phyloP scores from a whole-genome alignment of 2,329 filamentous ascomycete genomes.

The Pseudogymnoascus sp. region DNA sequence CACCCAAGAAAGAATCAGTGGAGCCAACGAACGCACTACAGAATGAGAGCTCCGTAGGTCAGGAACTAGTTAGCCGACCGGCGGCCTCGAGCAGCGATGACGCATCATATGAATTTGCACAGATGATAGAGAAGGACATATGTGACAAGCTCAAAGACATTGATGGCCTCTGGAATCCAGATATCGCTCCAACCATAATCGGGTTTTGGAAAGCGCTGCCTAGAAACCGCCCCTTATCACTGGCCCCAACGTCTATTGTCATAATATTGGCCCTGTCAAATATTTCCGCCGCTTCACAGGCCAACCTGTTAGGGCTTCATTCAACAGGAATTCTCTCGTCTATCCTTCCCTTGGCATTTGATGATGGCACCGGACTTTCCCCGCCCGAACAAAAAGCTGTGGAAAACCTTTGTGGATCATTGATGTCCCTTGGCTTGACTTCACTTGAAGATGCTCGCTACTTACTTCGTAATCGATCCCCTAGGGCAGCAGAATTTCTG shows the following conservation, averaged over 20 bases:
- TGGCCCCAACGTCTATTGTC: constrained; percentile 52
- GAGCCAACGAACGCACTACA: not conserved
- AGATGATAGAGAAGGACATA: constrained; percentile 33
- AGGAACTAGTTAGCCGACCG: not conserved
- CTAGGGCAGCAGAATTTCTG: constrained; percentile 59
- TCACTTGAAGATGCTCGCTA: constrained; percentile 76
- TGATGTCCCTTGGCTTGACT: constrained; percentile 71
- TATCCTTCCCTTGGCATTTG: constrained; percentile 57
- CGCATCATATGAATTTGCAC: constrained; percentile 21
- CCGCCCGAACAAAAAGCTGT: constrained; percentile 52
- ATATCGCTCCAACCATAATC: constrained; percentile 56
- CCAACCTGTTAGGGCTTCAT: constrained; percentile 66
- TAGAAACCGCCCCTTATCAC: constrained; percentile 35
- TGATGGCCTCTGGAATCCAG: constrained; percentile 50
- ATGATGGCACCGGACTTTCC: constrained; percentile 42
- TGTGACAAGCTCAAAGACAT: constrained; percentile 43
- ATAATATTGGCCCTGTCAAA: constrained; percentile 42
- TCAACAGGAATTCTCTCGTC: constrained; percentile 62
- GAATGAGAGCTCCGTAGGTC: not conserved
- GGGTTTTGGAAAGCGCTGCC: constrained; percentile 59
- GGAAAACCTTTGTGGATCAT: constrained; percentile 57
- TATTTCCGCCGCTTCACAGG: constrained; percentile 56
- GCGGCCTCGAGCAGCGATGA: not conserved
- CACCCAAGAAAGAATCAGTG: not conserved
- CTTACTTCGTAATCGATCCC: constrained; percentile 49